These are phyloP conservation scores for Sclerotinia sclerotiorum DNA, from an alignment of 2,329 filamentous ascomycete species.

Conservation along the genomic window DNA sequence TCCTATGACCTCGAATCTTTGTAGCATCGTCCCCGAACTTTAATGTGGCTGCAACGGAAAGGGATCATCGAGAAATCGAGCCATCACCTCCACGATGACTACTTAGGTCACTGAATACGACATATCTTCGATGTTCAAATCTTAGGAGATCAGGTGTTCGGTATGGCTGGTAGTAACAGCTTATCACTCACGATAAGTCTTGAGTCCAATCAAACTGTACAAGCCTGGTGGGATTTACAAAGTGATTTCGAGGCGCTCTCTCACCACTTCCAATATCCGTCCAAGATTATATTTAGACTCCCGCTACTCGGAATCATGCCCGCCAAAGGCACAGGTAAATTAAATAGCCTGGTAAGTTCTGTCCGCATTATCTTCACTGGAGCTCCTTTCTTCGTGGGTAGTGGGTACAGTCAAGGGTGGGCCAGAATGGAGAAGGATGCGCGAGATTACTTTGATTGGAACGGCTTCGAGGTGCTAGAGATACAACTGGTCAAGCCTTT, in stretches of 20 bases:
- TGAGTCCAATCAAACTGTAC: not conserved
- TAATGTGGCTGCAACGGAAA: not conserved
- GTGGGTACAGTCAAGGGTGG: not conserved
- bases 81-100: not conserved
- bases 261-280: constrained; percentile 9
- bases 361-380: not conserved
- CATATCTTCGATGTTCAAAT: constrained; percentile 5
- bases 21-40: not conserved
- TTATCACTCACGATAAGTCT: constrained; percentile 3
- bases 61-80: not conserved
- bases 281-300: not conserved
- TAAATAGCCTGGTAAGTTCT: not conserved
- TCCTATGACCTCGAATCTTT: not conserved
- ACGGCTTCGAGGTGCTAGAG: not conserved
- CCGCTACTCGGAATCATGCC: constrained; percentile 12
- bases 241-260: constrained; percentile 13
- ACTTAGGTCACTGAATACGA: not conserved
- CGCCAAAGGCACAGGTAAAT: not conserved
- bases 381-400: not conserved
- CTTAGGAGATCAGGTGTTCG: not conserved
- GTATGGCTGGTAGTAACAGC: not conserved
- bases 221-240: constrained; percentile 2
- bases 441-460: not conserved
- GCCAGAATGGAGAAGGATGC: not conserved
- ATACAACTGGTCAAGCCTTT: not conserved